Conservation (phyloP, 495 filamentous ascomycete genomes). For the Penicilliopsis zonata region DNA sequence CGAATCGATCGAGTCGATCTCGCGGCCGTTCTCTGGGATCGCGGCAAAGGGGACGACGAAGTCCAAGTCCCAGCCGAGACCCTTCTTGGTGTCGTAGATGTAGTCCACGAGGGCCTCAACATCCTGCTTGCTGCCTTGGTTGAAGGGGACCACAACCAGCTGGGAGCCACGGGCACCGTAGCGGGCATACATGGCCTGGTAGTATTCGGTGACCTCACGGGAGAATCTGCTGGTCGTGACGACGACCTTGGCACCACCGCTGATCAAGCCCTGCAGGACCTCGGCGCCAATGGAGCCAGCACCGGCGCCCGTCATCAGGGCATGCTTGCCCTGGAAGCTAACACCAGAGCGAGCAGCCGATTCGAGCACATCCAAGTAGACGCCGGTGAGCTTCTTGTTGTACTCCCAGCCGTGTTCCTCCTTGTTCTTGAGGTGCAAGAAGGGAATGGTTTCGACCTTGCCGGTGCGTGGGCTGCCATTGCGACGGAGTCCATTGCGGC, state of each 20-base stretch:
- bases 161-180: conserved; percentile 90
- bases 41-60: conserved; percentile 94
- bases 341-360: conserved; percentile 76
- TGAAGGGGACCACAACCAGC: conserved; percentile 96
- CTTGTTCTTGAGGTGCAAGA: conserved; percentile 94
- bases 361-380: conserved; percentile 86
- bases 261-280: conserved; percentile 90
- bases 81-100: conserved; percentile 94
- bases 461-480: conserved; percentile 56
- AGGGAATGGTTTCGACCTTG: conserved; percentile 94
- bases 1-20: conserved; percentile 95
- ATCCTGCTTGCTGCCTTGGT: conserved; percentile 96
- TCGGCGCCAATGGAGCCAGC: conserved; percentile 98
- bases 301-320: conserved; percentile 95
- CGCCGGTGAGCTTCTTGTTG: conserved; percentile 89
- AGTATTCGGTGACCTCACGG: conserved; percentile 96
- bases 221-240: conserved; percentile 96
- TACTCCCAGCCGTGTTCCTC: conserved; percentile 95
- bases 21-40: conserved; percentile 93
- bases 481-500: conserved; percentile 41
- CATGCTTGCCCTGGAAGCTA: conserved; percentile 89
- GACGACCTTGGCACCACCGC: conserved; percentile 88
- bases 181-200: conserved; percentile 94
- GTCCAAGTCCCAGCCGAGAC: conserved; percentile 96
- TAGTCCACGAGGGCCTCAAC: conserved; percentile 87